Evolutionary conservation across 805 yeast species (phyloP), one percentile per base, ranked within the genome.

Genomic region (Wickerhamomyces queroliae): DNA sequence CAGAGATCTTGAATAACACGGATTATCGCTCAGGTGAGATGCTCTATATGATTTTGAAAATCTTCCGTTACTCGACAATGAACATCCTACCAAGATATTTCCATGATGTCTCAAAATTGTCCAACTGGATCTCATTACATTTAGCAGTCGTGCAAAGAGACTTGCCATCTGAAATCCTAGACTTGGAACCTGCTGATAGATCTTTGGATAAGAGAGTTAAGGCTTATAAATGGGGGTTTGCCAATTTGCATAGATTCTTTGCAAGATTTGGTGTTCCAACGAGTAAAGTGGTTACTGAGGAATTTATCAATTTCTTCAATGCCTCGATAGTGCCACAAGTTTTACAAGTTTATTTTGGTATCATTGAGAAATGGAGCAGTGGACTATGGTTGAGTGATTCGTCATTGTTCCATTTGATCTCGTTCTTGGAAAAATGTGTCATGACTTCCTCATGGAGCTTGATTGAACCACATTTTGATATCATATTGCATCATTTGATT

Each of bases 221-320:
- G 61, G 78, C 77, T 53, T 90, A 71, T 65, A 93, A 93, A 60
- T 91, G 99, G 98, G 80, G 91, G 5, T 79, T 79, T 49, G 88
- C 85, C 29, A 88, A 88, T 56, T 57, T 90, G 37, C 74, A 73
- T 50, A 74, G 91, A 49, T 64, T 89, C 16, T 81, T 84, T 51
- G 71, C 74, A 38, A 74, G 86, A 48, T 89, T 78, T 56, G 48
- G 64, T 29, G 43, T 39, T 19, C 51, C 52, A 30, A 45, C 46
- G 51, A 54, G 45, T 40, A 71, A 67, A 67, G 62, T 39, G 46
- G 23, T 58, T 51, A 43, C 50, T 48, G 72, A 70, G 17, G 75
- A 69, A 13, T 88, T 85, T 56, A 69, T 78, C 21, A 60, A 63
- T 3, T 63, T 74, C 49, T 84, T 83, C 51, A 63, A 69, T 38